Evolutionary conservation across 306 rosid species (phyloP).

Genomic region (Lathyrus sativus): DNA sequence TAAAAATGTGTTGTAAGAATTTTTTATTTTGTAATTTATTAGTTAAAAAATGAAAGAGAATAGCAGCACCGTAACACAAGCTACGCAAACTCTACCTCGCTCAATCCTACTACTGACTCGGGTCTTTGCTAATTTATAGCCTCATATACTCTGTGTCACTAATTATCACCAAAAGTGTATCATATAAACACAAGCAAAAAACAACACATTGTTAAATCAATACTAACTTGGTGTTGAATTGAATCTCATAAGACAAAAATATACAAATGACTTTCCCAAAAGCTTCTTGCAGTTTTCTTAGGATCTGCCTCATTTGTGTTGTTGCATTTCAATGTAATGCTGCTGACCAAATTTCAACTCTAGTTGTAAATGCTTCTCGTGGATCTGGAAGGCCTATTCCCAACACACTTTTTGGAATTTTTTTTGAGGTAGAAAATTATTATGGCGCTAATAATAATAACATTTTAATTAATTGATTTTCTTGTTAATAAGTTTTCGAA

Average conservation of each 20-base stretch:
- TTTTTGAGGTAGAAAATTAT: conserved; percentile 64
- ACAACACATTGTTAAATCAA: not conserved
- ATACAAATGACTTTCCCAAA: conserved; percentile 51
- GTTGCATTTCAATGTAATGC: conserved; percentile 45
- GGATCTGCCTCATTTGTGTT: conserved; percentile 39
- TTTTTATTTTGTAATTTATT: not conserved
- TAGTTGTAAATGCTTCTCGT: conserved; percentile 63
- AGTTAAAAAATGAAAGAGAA: not conserved
- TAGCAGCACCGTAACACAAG: conserved; percentile 5
- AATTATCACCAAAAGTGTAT: not conserved
- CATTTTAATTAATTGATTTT: no score
- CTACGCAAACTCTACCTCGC: conserved; percentile 19
- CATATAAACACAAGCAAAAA: conserved; percentile 13
- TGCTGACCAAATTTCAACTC: conserved; percentile 43
- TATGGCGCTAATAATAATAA: no score
- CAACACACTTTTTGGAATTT: conserved; percentile 64
- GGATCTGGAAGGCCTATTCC: conserved; percentile 56
- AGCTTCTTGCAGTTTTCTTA: conserved; percentile 37
- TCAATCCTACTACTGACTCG: conserved; percentile 23
- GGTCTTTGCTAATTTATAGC: conserved; percentile 27
- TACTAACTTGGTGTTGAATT: not conserved
- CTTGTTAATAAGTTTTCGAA: no score
- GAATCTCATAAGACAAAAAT: conserved; percentile 17
- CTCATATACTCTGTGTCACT: not conserved
- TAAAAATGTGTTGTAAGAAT: not conserved